A percentile compares a stretch with the other conserved stretches of the same genome.
phyloP scores from a whole-genome alignment of 169 alveolate genomes.

The Plasmodium blacklocki region DNA sequence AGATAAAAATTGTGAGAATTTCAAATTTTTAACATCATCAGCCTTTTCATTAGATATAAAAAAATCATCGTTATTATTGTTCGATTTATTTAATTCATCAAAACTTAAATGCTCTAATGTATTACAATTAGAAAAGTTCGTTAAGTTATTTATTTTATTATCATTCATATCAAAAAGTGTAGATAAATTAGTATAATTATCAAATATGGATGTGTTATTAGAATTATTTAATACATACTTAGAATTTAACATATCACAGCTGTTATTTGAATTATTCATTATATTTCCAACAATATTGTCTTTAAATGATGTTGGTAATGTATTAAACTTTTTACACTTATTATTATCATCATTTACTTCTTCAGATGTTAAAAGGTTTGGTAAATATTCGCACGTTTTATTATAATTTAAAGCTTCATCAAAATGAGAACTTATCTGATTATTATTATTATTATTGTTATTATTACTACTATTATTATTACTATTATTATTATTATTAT shows the following conservation, averaged over 20 bases:
- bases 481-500: background rate
- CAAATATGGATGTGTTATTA: slow-evolving; percentile 32
- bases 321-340: slow-evolving; percentile 4
- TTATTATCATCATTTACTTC: slow-evolving; percentile 15
- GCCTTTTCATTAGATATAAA: slow-evolving; percentile 24
- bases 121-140: slow-evolving; percentile 32
- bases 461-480: background rate
- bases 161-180: slow-evolving; percentile 39
- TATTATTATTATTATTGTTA: background rate
- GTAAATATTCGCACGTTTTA: slow-evolving; percentile 60
- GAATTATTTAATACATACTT: slow-evolving; percentile 58
- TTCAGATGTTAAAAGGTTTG: slow-evolving; percentile 8
- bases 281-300: slow-evolving; percentile 13
- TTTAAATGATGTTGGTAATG: slow-evolving; percentile 10
- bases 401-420: slow-evolving; percentile 22
- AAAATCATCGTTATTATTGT: slow-evolving; percentile 8
- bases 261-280: slow-evolving; percentile 10
- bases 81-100: slow-evolving; percentile 24
- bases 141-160: slow-evolving; percentile 14
- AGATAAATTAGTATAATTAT: slow-evolving; percentile 42
- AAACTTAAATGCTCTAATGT: slow-evolving; percentile 50
- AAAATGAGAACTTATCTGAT: background rate
- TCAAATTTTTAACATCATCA: slow-evolving; percentile 10
- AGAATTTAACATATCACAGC: slow-evolving; percentile 28
- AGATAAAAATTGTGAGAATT: background rate